Evolutionary conservation across 2,329 filamentous ascomycete genomes (phyloP), one percentile per base, ranked within the genome.

Genomic region (Didymella pomorum): DNA sequence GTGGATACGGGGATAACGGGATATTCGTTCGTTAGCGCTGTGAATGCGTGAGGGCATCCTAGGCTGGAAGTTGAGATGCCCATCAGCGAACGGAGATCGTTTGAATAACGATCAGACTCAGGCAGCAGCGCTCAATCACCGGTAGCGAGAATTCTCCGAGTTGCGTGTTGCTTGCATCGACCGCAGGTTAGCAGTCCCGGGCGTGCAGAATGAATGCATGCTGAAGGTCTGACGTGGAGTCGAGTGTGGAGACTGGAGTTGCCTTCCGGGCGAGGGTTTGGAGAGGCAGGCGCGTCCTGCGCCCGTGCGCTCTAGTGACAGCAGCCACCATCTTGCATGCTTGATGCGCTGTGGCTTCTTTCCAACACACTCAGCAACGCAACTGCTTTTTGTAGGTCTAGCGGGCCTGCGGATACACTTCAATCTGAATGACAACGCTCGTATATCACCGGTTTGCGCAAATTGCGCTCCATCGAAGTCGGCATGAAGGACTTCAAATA

Each of bases 1-100:
- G 56, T 59, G 46, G 52, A 29, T 43, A 56, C 31, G 29, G 52
- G 41, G 52, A 58, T 21, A 35, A 37, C 28, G 46, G 52, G 33
- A 37, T 8, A 39, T 44, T 42, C 37, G 35, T 29, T 35, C 16
- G 28, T 46, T 41, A 31, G 37, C 28, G 26, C 20, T 33, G 35
- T 7, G 18, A 8, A 35, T 35, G 16, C 16, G 31, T 35, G 16
- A 35, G 29, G 29, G 8, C 16, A 7, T 35, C 31, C 16, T n/a
- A n/a, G 9, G 14, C 7, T 35, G 5, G 29, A 31, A 14, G 16
- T 35, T 35, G 16, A 25, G 37, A 37, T 48, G 48, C 41, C 42
- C 18, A 31, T 53, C 39, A 54, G 50, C 46, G 25, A 16, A 28
- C 45, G 45, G 56, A 39, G 14, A 16, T 49, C 23, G 45, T 18